Percentiles rank a stretch among this genome's conserved stretches.
These are phyloP conservation scores for Lathyrus tuberosus DNA, from an alignment of 306 rosid species.

Conservation along the genomic window DNA sequence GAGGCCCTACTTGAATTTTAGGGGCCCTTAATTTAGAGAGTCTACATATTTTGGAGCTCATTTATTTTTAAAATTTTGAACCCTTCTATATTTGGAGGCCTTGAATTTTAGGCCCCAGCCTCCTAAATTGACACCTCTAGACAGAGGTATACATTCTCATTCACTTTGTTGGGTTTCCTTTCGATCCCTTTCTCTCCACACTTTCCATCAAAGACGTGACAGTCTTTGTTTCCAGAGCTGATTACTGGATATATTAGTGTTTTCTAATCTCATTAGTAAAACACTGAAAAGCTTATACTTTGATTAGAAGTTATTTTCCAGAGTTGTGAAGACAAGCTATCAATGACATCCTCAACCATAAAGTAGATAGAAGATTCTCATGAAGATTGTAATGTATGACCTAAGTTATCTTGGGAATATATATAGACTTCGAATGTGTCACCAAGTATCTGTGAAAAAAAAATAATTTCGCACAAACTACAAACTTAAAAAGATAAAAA, in stretches of 20 bases:
- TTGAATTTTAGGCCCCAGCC: no score
- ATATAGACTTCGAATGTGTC: background rate
- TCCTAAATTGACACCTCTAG: no score
- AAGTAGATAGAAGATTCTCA: constrained; percentile 16
- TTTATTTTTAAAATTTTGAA: no score
- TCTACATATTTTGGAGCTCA: no score
- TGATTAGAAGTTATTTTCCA: constrained; percentile 13
- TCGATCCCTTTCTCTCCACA: background rate
- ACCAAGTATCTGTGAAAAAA: background rate
- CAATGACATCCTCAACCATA: background rate
- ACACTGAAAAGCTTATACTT: constrained; percentile 21
- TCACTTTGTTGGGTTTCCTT: constrained; percentile 5
- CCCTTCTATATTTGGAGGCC: no score
- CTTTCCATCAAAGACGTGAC: constrained; percentile 12
- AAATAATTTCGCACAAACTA: constrained; percentile 5
- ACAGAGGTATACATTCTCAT: background rate
- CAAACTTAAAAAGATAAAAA: constrained; percentile 17
- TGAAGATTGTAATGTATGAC: background rate
- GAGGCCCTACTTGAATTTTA: no score
- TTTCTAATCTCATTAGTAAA: constrained; percentile 21
- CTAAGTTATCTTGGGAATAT: constrained; percentile 28
- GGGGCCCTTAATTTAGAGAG: no score
- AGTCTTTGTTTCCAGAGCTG: constrained; percentile 6
- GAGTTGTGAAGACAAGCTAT: constrained; percentile 13
- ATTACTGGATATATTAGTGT: constrained; percentile 9